Conservation (phyloP, 345 rosid genomes). For the Aethionema arabicum region DNA sequence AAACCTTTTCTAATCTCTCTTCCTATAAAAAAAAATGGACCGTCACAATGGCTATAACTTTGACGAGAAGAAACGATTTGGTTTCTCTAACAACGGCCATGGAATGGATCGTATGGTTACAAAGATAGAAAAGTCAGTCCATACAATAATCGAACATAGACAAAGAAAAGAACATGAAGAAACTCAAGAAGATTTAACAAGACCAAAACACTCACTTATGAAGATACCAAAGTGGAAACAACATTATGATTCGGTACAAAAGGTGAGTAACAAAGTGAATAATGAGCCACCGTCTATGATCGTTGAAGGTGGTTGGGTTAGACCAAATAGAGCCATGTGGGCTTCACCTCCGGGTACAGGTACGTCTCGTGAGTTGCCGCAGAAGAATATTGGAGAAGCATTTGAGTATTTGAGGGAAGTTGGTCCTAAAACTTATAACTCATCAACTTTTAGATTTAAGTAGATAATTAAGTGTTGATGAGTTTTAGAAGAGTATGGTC, state of each 20-base stretch:
- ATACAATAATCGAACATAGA: constrained; percentile 3
- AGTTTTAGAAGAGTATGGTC: too few species aligned
- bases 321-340: constrained; percentile 33
- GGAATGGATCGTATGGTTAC: constrained; percentile 4
- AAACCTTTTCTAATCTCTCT: not conserved
- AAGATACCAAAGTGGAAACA: constrained; percentile 22
- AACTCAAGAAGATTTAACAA: not conserved
- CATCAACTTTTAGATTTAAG: not conserved
- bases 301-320: constrained; percentile 26
- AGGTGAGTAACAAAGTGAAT: constrained; percentile 3
- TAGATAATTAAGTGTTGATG: too few species aligned
- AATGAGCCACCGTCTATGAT: constrained; percentile 22
- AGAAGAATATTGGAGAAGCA: not conserved
- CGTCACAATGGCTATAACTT: constrained; percentile 1
- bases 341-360: constrained; percentile 25
- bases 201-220: not conserved
- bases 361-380: too few species aligned
- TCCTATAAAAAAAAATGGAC: constrained; percentile 1
- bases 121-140: constrained; percentile 18
- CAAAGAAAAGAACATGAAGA: not conserved
- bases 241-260: not conserved
- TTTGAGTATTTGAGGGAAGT: not conserved
- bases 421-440: not conserved
- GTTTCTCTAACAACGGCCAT: not conserved
- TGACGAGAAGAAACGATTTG: not conserved